These are phyloP conservation scores for Hymenoscyphus infarciens DNA, from an alignment of 2,329 filamentous ascomycete species.

Conservation along the genomic window DNA sequence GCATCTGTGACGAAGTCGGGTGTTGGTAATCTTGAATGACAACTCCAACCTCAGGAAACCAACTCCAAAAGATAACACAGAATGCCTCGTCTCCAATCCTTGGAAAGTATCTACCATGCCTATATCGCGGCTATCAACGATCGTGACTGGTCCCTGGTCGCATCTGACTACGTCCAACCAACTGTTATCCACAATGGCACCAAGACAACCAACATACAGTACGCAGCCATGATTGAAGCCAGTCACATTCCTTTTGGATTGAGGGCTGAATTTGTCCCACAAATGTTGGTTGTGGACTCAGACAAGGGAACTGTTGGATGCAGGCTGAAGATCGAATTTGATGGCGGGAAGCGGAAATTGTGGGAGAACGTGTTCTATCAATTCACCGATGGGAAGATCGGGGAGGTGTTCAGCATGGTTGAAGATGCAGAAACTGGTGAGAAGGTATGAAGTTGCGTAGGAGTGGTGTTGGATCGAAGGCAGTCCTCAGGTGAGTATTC, in stretches of 20 bases:
- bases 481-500: neutral
- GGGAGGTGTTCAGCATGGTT: neutral
- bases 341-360: neutral
- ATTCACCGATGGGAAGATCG: neutral
- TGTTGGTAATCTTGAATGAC: neutral
- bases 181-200: neutral
- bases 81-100: neutral
- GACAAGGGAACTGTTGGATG: neutral
- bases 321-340: neutral
- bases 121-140: neutral
- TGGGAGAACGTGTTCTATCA: neutral
- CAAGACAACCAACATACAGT: slow-evolving; percentile 2
- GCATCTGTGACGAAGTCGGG: neutral
- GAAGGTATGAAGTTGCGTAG: neutral
- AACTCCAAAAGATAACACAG: neutral
- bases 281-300: neutral
- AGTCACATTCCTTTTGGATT: neutral
- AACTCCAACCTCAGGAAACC: neutral
- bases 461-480: neutral
- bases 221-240: neutral
- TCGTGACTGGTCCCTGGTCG: neutral
- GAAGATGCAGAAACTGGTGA: neutral
- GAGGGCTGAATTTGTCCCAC: slow-evolving; percentile 1
- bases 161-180: neutral
- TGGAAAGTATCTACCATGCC: neutral